Percentiles rank a stretch among this genome's conserved stretches.
These are phyloP conservation scores for Rhizophagus sp. DNA, from an alignment of 192 early-diverging fungal genomes.

Conservation along the genomic window DNA sequence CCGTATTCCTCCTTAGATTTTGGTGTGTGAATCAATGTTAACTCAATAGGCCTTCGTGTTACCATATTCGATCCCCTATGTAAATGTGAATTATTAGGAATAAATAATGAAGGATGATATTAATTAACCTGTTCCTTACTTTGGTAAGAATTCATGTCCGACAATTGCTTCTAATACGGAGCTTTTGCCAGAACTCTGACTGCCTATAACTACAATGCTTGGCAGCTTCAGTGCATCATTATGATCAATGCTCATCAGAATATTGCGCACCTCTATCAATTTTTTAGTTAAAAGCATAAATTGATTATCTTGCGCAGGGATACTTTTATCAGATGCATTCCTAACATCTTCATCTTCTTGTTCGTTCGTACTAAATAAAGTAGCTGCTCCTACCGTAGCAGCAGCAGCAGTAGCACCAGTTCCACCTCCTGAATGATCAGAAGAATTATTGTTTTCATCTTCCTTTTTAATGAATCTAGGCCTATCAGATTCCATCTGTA, in stretches of 20 bases:
- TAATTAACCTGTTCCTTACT: constrained; percentile 43
- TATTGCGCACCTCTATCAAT: constrained; percentile 92
- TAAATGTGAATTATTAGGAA: constrained; percentile 9
- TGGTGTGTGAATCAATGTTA: constrained; percentile 83
- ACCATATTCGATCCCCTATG: constrained; percentile 79
- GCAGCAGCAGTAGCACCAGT: constrained; percentile 44
- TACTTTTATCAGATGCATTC: constrained; percentile 47
- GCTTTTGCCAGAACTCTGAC: constrained; percentile 84
- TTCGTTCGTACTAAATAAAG: constrained; percentile 30
- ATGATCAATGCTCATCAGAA: constrained; percentile 84
- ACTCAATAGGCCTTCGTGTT: constrained; percentile 79
- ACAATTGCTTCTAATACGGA: constrained; percentile 88
- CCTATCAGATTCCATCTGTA: constrained; percentile 30
- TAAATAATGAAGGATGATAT: background rate
- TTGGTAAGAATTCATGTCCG: constrained; percentile 83
- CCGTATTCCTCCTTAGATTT: constrained; percentile 75
- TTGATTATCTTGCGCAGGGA: constrained; percentile 69
- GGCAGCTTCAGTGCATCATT: constrained; percentile 81
- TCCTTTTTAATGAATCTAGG: constrained; percentile 37
- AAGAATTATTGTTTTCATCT: constrained; percentile 34
- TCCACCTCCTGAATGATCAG: constrained; percentile 27
- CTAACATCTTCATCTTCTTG: constrained; percentile 45
- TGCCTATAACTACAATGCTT: constrained; percentile 85
- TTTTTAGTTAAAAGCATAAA: constrained; percentile 90
- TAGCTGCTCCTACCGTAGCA: constrained; percentile 45